Conservation (phyloP, 2,329 filamentous ascomycete species). For the Ceratocystis albifundus region DNA sequence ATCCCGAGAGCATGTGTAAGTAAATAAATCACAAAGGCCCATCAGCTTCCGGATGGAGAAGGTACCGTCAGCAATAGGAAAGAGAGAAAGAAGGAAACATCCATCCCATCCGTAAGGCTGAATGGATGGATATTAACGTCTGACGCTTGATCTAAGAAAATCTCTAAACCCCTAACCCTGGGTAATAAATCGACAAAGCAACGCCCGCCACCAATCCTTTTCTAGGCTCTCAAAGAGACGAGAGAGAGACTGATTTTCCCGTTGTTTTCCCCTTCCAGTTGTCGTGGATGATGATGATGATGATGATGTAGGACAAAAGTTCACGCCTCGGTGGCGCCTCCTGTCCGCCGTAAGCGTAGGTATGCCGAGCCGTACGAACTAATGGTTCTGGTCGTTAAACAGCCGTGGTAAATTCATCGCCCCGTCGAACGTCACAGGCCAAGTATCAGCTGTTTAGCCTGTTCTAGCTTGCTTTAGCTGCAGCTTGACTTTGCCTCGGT, state of each 20-base stretch:
- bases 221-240: no score
- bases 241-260: background rate
- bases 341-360: background rate
- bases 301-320: background rate
- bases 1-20: background rate
- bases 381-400: no score
- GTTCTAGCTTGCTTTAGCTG: no score
- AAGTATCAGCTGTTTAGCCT: no score
- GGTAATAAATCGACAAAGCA: background rate
- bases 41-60: background rate
- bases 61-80: background rate
- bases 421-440: no score
- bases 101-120: no score
- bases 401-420: no score
- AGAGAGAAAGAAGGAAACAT: background rate
- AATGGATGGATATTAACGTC: background rate
- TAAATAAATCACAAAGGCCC: background rate
- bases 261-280: background rate
- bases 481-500: no score
- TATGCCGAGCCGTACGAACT: background rate
- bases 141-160: background rate
- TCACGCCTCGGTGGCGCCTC: slow-evolving; percentile 4
- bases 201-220: no score
- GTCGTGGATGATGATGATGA: no score
- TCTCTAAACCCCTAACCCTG: background rate